Evolutionary conservation across 192 early-diverging fungal genomes (phyloP).

Genomic region (Paraglomus brasilianum): DNA sequence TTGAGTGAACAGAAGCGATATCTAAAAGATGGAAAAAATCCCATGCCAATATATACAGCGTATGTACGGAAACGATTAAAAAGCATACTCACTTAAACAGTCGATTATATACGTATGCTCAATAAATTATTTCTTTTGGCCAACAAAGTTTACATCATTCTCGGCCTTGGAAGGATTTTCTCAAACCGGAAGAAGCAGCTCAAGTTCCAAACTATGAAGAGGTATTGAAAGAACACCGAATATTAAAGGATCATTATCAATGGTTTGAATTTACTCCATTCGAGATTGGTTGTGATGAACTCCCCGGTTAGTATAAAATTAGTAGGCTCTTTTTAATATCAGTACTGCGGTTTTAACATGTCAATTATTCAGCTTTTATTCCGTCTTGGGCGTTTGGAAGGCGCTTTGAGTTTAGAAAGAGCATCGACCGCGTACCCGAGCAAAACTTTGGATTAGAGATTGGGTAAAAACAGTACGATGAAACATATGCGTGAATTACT

Average conservation of each 20-base stretch:
- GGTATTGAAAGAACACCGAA: conserved; percentile 31
- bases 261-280: conserved; percentile 85
- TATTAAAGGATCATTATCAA: conserved; percentile 47
- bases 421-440: conserved; percentile 62
- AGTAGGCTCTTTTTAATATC: no score
- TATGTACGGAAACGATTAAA: conserved; percentile 7
- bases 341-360: not conserved
- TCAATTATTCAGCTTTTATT: not conserved
- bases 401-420: conserved; percentile 62
- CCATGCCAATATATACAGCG: conserved; percentile 79
- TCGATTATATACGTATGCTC: not conserved
- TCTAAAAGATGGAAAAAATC: conserved; percentile 58
- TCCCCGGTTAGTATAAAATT: conserved; percentile 44
- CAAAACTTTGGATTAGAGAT: conserved; percentile 63
- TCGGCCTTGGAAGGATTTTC: conserved; percentile 45
- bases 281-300: conserved; percentile 76
- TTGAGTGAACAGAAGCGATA: conserved; percentile 50
- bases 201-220: conserved; percentile 39
- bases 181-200: conserved; percentile 20
- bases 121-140: not conserved
- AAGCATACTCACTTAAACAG: not conserved
- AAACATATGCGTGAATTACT: no score
- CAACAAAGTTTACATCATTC: conserved; percentile 57
- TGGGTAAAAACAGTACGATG: no score
- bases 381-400: conserved; percentile 79